Evolutionary conservation across 1,284 basidiomycete genomes (phyloP).

Genomic region (Cutaneotrichosporon curvatum): DNA sequence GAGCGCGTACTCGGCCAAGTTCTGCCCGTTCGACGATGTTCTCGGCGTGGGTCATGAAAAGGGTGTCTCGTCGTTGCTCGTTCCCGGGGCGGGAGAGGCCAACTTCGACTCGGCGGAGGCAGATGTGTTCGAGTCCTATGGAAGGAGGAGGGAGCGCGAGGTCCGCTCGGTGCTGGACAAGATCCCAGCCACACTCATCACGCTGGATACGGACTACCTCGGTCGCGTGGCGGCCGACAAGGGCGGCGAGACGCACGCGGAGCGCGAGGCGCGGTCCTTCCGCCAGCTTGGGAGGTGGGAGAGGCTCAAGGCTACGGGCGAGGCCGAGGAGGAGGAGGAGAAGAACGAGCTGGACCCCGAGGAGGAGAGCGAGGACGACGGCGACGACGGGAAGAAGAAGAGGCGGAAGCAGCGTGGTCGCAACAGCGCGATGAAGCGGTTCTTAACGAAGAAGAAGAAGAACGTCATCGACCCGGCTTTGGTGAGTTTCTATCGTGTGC

Average conservation of each 20-base stretch:
- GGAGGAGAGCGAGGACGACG: constrained; percentile 27
- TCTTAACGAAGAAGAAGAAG: constrained; percentile 72
- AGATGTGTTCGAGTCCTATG: constrained; percentile 87
- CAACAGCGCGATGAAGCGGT: constrained; percentile 74
- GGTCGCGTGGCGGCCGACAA: constrained; percentile 63
- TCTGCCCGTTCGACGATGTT: constrained; percentile 89
- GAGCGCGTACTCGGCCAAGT: constrained; percentile 57
- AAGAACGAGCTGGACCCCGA: constrained; percentile 24
- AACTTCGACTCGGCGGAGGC: constrained; percentile 91
- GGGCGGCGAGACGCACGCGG: constrained; percentile 50
- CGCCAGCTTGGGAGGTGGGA: constrained; percentile 66
- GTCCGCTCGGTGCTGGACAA: constrained; percentile 88
- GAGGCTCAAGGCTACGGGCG: constrained; percentile 61
- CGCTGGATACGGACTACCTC: constrained; percentile 76
- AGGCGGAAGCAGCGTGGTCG: constrained; percentile 71
- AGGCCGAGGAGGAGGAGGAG: constrained; percentile 53
- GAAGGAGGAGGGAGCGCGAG: constrained; percentile 78
- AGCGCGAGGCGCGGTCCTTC: constrained; percentile 55
- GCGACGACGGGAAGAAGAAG: constrained; percentile 52
- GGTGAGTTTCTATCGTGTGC: constrained; percentile 50
- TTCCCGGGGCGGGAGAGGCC: constrained; percentile 87
- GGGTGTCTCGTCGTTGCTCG: constrained; percentile 76
- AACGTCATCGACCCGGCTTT: constrained; percentile 83
- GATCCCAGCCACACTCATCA: constrained; percentile 90
- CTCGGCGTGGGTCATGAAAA: constrained; percentile 64